Evolutionary conservation across 306 rosid genomes (phyloP), one percentile per base, ranked within the genome.

Genomic region (Ceratonia siliqua): DNA sequence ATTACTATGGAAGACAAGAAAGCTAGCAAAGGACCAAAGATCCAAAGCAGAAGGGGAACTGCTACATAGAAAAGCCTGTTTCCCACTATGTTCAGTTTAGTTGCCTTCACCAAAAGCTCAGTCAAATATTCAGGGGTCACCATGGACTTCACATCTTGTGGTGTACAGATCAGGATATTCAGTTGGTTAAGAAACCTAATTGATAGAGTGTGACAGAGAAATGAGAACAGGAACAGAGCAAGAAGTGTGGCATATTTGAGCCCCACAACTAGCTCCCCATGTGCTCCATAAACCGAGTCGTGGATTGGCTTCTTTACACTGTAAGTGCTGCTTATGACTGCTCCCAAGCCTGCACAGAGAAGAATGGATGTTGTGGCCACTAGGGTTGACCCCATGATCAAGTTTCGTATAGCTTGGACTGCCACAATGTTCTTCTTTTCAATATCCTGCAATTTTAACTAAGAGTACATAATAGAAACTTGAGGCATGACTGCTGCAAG

Each of bases 341-440:
- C 97, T 6, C 92, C 94, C 8, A 87, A 80, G 4, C 94, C 90
- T 4, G 70, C 64, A 42, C 92, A 85, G 0, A 91, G 84, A 0
- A 89, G 86, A 50, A 89, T 87, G 1, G 90, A 85, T 0, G 90
- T 91, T 2, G 86, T 91, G 45, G 94, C 94, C 97, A 89, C 85
- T 14, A 85, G 76, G 74, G 84, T 84, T 73, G 88, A 87, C 28
- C 89, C 97, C 94, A 87, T 91, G 42, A 89, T 85, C 18, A 85
- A 55, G 77, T 91, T 91, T 45, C 92, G 79, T 5, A 89, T 79
- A 0, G 86, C 62, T 79, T 91, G 97, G 18, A 91, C 83, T 0
- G 94, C 94, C 21, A 87, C 14, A 22, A 89, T 91, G 71, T 77
- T 84, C 57, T 85, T 89, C 89, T 87, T 87, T 9, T 85, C 94